phyloP scores from a whole-genome alignment of 2,329 filamentous ascomycete species.

The Penicillium sclerotiorum region DNA sequence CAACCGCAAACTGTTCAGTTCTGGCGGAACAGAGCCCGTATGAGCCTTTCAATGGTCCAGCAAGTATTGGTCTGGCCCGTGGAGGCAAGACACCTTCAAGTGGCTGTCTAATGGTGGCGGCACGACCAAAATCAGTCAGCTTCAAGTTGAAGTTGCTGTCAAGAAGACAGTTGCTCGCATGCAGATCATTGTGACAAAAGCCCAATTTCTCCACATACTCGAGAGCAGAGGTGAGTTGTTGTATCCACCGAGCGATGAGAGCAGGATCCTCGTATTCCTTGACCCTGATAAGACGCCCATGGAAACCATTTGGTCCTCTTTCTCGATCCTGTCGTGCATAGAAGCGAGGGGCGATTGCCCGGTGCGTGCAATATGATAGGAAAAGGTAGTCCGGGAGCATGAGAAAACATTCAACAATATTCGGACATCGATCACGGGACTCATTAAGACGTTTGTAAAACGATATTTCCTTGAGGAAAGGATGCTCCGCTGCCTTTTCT shows the following conservation, averaged over 20 bases:
- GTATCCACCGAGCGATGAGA: not conserved
- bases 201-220: not conserved
- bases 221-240: not conserved
- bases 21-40: not conserved
- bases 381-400: not conserved
- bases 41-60: not conserved
- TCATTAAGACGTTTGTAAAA: constrained; percentile 18
- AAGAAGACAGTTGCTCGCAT: constrained; percentile 2
- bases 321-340: not conserved
- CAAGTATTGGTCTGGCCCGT: not conserved
- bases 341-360: not conserved
- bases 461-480: constrained; percentile 10
- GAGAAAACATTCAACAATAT: not conserved
- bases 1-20: constrained; percentile 1
- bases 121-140: constrained; percentile 2
- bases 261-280: not conserved
- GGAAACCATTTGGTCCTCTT: not conserved
- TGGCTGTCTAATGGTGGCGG: not conserved
- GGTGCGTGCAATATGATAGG: constrained; percentile 1
- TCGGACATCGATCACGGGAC: constrained; percentile 6
- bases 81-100: not conserved
- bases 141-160: not conserved
- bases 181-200: constrained; percentile 1
- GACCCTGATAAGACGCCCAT: not conserved
- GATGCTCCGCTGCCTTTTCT: constrained; percentile 1